Percentiles rank a stretch among this genome's conserved stretches.
phyloP scores from a whole-genome alignment of 192 early-diverging fungal species.

The Neocallimastix lanati region DNA sequence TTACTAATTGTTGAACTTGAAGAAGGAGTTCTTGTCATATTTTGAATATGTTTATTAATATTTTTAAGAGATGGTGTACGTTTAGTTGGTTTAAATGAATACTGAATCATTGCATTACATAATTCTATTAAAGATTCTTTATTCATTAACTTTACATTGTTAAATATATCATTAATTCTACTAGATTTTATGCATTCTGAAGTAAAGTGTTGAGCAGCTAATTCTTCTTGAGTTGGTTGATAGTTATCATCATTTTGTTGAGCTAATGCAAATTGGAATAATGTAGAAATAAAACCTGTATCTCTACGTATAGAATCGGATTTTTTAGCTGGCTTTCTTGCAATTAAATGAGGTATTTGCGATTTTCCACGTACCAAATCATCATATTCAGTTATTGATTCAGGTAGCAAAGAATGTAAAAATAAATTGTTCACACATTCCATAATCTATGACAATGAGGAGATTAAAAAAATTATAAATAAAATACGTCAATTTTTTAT shows the following conservation, averaged over 20 bases:
- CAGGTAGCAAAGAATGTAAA: constrained; percentile 52
- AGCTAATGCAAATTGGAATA: constrained; percentile 49
- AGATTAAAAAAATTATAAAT: too few relatives aligned
- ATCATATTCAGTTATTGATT: constrained; percentile 43
- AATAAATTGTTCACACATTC: constrained; percentile 59
- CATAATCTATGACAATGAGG: constrained; percentile 38
- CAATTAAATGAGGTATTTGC: constrained; percentile 38
- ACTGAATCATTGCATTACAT: constrained; percentile 1
- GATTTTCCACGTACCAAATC: constrained; percentile 53
- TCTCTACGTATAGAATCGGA: constrained; percentile 24
- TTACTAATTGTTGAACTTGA: background rate
- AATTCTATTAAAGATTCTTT: constrained; percentile 11
- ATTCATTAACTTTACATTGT: constrained; percentile 30
- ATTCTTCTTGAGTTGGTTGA: constrained; percentile 48
- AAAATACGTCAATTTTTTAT: too few relatives aligned
- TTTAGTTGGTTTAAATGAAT: background rate
- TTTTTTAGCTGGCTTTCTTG: constrained; percentile 12
- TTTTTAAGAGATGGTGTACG: background rate
- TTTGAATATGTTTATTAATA: background rate
- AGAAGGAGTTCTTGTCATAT: background rate
- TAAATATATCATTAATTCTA: constrained; percentile 34
- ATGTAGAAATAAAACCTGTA: constrained; percentile 51
- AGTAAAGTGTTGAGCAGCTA: constrained; percentile 41
- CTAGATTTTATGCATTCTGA: constrained; percentile 48
- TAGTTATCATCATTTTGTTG: constrained; percentile 20